Evolutionary conservation across 441 rosid genomes (phyloP).

Genomic region (Lepidium campestre): DNA sequence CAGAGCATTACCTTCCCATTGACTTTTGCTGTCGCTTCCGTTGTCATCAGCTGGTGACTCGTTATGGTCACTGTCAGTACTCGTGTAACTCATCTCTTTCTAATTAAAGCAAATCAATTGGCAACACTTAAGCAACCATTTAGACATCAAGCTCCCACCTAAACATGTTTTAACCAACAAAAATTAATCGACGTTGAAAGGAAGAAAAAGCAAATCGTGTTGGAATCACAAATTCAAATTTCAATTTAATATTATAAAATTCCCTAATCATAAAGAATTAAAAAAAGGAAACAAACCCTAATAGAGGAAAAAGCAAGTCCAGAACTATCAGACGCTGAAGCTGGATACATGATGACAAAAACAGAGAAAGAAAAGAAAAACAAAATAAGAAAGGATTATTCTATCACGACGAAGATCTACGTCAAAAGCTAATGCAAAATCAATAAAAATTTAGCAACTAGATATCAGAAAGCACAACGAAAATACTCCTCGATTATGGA

Average conservation of each 20-base stretch:
- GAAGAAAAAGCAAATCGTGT: background rate
- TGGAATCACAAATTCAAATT: background rate
- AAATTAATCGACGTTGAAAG: background rate
- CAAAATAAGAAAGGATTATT: background rate
- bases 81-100: conserved; percentile 60
- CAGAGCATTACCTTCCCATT: conserved; percentile 39
- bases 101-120: conserved; percentile 32
- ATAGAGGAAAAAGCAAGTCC: background rate
- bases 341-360: background rate
- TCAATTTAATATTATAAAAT: background rate
- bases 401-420: background rate
- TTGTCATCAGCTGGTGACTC: conserved; percentile 51
- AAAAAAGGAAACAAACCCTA: conserved; percentile 2
- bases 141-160: conserved; percentile 35
- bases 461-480: background rate
- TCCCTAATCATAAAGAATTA: background rate
- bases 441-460: background rate
- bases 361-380: background rate
- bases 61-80: conserved; percentile 55
- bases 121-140: conserved; percentile 32
- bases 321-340: background rate
- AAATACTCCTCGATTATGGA: background rate
- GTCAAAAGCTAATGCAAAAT: background rate
- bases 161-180: conserved; percentile 25
- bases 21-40: conserved; percentile 41